A percentile compares a stretch with the other conserved stretches of the same genome.
phyloP scores from a whole-genome alignment of 1,139 yeast genomes.

The Kluyveromyces marxianus region DNA sequence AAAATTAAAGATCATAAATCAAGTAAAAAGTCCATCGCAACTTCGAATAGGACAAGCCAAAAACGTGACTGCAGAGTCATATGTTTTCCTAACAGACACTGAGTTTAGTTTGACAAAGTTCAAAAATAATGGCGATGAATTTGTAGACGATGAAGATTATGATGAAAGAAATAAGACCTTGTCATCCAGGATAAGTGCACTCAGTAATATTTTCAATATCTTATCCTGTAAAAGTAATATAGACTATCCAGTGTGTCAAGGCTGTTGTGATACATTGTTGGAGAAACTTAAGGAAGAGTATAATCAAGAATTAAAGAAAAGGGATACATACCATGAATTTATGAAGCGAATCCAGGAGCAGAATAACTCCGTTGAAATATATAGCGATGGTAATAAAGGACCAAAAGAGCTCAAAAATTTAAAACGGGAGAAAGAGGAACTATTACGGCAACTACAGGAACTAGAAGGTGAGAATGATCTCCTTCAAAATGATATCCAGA shows the following conservation, averaged over 20 bases:
- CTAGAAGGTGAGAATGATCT: constrained; percentile 35
- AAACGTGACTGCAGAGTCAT: constrained; percentile 21
- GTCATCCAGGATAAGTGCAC: constrained; percentile 37
- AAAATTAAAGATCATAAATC: constrained; percentile 29
- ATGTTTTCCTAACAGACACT: constrained; percentile 22
- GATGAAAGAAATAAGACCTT: constrained; percentile 25
- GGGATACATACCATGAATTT: constrained; percentile 71
- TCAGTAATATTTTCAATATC: constrained; percentile 60
- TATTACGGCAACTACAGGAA: constrained; percentile 28
- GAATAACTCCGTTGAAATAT: constrained; percentile 31
- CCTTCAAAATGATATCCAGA: constrained; percentile 36
- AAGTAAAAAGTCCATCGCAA: constrained; percentile 15
- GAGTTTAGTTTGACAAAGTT: constrained; percentile 18
- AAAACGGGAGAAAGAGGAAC: constrained; percentile 31
- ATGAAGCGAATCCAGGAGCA: constrained; percentile 60
- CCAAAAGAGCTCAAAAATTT: constrained; percentile 34
- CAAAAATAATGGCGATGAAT: constrained; percentile 11
- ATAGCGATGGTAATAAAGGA: constrained; percentile 1
- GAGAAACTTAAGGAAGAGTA: constrained; percentile 64
- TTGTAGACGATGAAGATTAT: constrained; percentile 13
- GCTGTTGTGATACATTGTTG: constrained; percentile 65
- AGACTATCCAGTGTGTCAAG: constrained; percentile 85
- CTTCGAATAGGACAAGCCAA: constrained; percentile 11
- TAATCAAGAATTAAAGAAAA: constrained; percentile 67
- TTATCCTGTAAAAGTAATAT: constrained; percentile 64